These are phyloP conservation scores for Hymenoscyphus fructigenus DNA, from an alignment of 2,329 filamentous ascomycete species.

Conservation along the genomic window DNA sequence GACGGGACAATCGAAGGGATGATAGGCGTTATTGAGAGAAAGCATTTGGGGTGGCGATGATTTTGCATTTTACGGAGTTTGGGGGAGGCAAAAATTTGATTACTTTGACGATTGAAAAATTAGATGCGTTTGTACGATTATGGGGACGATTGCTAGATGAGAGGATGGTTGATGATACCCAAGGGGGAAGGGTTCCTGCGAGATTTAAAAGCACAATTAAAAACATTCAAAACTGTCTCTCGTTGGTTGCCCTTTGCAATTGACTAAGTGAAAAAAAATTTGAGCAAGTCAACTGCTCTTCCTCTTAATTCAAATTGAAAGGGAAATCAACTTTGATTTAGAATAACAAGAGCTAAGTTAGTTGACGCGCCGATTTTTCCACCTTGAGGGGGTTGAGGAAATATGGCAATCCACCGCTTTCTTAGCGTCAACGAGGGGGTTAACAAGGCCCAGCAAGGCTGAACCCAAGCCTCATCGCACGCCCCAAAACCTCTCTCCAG, in stretches of 20 bases:
- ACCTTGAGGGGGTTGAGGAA: too few relatives aligned
- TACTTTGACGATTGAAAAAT: background rate
- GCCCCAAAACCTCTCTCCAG: background rate
- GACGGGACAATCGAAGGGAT: conserved; percentile 20
- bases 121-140: conserved; percentile 4
- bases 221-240: background rate
- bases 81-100: conserved; percentile 5
- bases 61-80: conserved; percentile 6
- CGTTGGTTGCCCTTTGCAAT: too few relatives aligned
- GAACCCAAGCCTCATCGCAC: conserved; percentile 1
- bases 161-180: conserved; percentile 4
- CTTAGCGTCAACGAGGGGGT: background rate
- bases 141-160: background rate
- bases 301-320: too few relatives aligned
- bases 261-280: too few relatives aligned
- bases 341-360: too few relatives aligned
- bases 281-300: too few relatives aligned
- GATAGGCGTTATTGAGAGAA: conserved; percentile 21
- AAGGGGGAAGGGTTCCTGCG: background rate
- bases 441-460: conserved; percentile 6
- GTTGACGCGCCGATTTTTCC: too few relatives aligned
- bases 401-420: too few relatives aligned
- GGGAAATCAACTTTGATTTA: too few relatives aligned
- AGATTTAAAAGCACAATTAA: background rate
- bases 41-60: background rate